A percentile compares a stretch with the other conserved stretches of the same genome.
Evolutionary conservation across 441 rosid species (phyloP).

Genomic region (Jatropha podagrica): DNA sequence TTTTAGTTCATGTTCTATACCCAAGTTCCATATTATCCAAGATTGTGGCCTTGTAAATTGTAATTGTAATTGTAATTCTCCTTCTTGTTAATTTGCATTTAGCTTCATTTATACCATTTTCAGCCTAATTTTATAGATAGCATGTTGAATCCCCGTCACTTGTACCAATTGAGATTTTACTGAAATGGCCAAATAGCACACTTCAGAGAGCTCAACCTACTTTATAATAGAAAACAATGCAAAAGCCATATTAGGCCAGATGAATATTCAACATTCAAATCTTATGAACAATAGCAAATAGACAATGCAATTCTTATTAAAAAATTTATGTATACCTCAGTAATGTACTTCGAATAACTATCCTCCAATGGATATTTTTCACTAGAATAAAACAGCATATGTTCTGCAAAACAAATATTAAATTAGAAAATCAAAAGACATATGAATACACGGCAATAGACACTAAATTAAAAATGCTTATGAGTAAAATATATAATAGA

Average conservation of each 20-base stretch:
- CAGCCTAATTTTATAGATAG: not conserved
- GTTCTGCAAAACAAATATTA: constrained; percentile 48
- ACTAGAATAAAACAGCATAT: constrained; percentile 90
- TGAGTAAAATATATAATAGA: no score
- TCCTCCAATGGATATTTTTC: constrained; percentile 83
- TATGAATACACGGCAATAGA: not conserved
- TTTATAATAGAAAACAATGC: not conserved
- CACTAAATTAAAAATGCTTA: not conserved
- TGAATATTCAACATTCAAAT: not conserved
- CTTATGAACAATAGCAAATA: not conserved
- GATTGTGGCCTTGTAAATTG: no score
- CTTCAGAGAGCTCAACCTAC: not conserved
- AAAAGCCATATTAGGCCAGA: not conserved
- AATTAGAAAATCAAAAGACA: not conserved
- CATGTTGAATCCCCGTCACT: not conserved
- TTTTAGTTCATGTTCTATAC: no score
- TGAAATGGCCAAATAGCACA: not conserved
- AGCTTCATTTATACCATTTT: not conserved
- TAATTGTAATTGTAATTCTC: no score
- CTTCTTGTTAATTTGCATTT: no score
- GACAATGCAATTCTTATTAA: not conserved
- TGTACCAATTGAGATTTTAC: not conserved
- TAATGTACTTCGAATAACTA: constrained; percentile 74
- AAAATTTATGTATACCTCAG: constrained; percentile 45
- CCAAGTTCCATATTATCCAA: no score